Evolutionary conservation across 2,329 filamentous ascomycete species (phyloP).

Genomic region (Cladosporium sp.): DNA sequence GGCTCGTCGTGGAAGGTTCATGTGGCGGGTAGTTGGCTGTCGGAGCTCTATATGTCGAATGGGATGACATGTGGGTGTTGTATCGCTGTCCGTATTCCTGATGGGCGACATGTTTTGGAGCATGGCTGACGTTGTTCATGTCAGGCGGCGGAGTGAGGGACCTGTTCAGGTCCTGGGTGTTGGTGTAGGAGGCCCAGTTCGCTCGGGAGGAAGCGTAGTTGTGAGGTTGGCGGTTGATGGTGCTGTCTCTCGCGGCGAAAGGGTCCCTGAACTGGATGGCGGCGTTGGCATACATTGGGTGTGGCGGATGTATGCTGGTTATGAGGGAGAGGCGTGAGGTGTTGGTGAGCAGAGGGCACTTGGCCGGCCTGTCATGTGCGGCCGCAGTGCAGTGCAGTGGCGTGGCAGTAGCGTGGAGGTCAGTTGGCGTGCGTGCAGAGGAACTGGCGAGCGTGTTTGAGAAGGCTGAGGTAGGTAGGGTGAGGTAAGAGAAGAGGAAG

Average conservation of each 20-base stretch:
- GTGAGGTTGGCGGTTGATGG: slow-evolving; percentile 21
- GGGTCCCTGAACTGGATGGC: slow-evolving; percentile 38
- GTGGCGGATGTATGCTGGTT: slow-evolving; percentile 24
- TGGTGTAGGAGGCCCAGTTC: slow-evolving; percentile 22
- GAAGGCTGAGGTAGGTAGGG: background rate
- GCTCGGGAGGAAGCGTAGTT: slow-evolving; percentile 3
- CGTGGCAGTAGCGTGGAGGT: background rate
- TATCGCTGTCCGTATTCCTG: slow-evolving; percentile 32
- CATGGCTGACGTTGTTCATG: slow-evolving; percentile 34
- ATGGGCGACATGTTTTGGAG: slow-evolving; percentile 24
- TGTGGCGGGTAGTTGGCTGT: slow-evolving; percentile 24
- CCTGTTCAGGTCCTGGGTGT: slow-evolving; percentile 24
- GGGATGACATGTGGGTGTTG: slow-evolving; percentile 24
- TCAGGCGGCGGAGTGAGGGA: slow-evolving; percentile 39
- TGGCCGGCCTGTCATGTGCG: slow-evolving; percentile 18
- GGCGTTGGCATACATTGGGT: slow-evolving; percentile 37
- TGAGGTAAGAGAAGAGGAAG: background rate
- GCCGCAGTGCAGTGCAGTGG: slow-evolving; percentile 7
- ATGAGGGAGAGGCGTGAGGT: slow-evolving; percentile 15
- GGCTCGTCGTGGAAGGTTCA: slow-evolving; percentile 17
- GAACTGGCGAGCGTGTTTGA: background rate
- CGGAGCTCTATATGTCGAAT: slow-evolving; percentile 27
- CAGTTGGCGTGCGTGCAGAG: background rate
- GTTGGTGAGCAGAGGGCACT: slow-evolving; percentile 8
- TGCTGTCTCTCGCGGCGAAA: slow-evolving; percentile 33